A percentile compares a stretch with the other conserved stretches of the same genome.
Conservation (phyloP, 2,329 filamentous ascomycete species). For the Geosmithia morbida region DNA sequence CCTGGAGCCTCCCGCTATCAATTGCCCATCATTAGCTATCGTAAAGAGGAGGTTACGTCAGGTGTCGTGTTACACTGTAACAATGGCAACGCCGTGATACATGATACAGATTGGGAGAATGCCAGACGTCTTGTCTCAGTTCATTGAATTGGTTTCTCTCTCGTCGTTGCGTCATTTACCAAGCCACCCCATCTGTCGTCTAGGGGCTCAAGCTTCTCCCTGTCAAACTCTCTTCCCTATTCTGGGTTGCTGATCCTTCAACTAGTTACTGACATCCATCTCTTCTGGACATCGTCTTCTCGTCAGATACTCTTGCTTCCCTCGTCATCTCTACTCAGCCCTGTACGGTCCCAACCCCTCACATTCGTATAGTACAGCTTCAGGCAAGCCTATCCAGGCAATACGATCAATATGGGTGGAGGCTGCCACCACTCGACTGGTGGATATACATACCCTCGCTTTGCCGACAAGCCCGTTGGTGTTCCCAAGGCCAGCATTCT, state of each 20-base stretch:
- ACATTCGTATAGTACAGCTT: not conserved
- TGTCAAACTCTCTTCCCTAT: not conserved
- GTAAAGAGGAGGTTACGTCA: not conserved
- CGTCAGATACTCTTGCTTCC: not conserved
- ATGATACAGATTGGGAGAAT: not conserved
- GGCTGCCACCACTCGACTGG: conserved; percentile 24
- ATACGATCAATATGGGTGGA: conserved; percentile 31
- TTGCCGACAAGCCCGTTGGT: conserved; percentile 42
- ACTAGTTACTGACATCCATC: not conserved
- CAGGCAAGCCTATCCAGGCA: conserved; percentile 3
- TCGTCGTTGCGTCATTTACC: not conserved
- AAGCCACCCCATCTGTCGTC: not conserved
- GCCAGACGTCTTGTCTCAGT: not conserved
- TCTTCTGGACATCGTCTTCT: not conserved
- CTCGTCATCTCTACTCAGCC: not conserved
- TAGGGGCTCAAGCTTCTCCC: no score
- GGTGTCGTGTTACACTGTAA: not conserved
- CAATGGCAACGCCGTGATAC: not conserved
- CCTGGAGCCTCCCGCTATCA: not conserved
- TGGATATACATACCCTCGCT: conserved; percentile 34
- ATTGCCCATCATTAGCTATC: not conserved
- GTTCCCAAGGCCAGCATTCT: conserved; percentile 80
- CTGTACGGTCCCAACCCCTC: not conserved
- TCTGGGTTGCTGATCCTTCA: not conserved
- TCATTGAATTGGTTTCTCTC: not conserved